phyloP scores from a whole-genome alignment of 1,284 basidiomycete species.

The Xerocomus minutiporus region DNA sequence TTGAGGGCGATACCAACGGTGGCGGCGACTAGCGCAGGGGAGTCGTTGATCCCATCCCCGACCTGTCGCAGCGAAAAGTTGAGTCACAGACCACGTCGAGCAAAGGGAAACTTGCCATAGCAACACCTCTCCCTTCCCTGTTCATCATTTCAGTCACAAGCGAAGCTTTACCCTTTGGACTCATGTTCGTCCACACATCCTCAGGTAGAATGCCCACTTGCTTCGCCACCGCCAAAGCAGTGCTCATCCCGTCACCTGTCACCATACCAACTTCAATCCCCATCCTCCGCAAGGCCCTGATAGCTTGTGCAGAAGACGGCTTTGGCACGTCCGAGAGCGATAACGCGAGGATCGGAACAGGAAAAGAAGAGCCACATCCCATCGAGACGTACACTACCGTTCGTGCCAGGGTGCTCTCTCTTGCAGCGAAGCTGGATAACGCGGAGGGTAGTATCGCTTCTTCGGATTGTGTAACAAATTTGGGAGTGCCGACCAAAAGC shows the following conservation, averaged over 20 bases:
- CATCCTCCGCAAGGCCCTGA: constrained; percentile 76
- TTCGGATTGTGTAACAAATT: constrained; percentile 58
- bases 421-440: constrained; percentile 59
- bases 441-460: constrained; percentile 51
- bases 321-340: constrained; percentile 85
- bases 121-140: constrained; percentile 67
- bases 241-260: constrained; percentile 83
- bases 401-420: constrained; percentile 68
- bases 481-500: constrained; percentile 71
- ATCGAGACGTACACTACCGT: constrained; percentile 84
- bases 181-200: constrained; percentile 84
- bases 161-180: constrained; percentile 87
- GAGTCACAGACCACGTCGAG: not conserved
- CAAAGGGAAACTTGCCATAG: constrained; percentile 64
- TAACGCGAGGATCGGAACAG: constrained; percentile 60
- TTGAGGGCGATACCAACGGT: constrained; percentile 95
- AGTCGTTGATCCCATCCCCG: constrained; percentile 99
- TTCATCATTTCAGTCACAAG: constrained; percentile 77
- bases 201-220: constrained; percentile 81
- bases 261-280: constrained; percentile 88
- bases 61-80: constrained; percentile 50
- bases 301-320: constrained; percentile 75
- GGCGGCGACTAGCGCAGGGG: constrained; percentile 91
- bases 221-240: constrained; percentile 81
- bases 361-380: constrained; percentile 33